Evolutionary conservation across 1,139 yeast species (phyloP).

Genomic region (Debaryomyces sp.): DNA sequence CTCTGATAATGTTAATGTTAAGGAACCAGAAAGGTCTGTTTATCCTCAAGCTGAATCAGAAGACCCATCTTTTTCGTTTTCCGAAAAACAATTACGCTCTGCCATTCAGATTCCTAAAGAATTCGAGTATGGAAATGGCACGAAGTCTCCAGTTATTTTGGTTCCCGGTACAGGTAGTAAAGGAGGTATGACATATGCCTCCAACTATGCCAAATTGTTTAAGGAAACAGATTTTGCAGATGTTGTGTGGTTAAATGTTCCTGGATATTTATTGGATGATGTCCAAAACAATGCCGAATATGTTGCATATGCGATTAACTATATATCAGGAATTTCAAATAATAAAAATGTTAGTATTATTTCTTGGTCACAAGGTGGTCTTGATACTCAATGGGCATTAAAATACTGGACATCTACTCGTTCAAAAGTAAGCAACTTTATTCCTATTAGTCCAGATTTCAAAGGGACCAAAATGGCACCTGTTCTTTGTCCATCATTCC

Average conservation of each 20-base stretch:
- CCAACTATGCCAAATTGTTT: conserved; percentile 4
- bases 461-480: conserved; percentile 5
- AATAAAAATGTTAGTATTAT: conserved; percentile 5
- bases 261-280: conserved; percentile 4
- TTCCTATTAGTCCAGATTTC: conserved; percentile 8
- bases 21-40: neutral
- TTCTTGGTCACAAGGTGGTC: conserved; percentile 8
- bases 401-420: conserved; percentile 8
- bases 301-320: conserved; percentile 8
- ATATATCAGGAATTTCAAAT: conserved; percentile 5
- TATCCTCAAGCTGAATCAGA: conserved; percentile 5
- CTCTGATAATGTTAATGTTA: neutral
- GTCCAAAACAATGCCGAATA: conserved; percentile 7
- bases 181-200: conserved; percentile 6
- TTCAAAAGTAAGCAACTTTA: conserved; percentile 5
- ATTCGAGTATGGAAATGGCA: conserved; percentile 1
- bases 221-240: conserved; percentile 1
- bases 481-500: conserved; percentile 1
- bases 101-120: conserved; percentile 6
- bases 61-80: conserved; percentile 4
- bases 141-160: conserved; percentile 1
- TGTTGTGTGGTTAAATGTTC: conserved; percentile 3
- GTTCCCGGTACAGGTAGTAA: conserved; percentile 7
- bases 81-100: neutral
- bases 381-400: conserved; percentile 6